Base-by-base conservation (phyloP, 371 early-diverging fungal genomes). In the Phascolomyces articulosus region DNA sequence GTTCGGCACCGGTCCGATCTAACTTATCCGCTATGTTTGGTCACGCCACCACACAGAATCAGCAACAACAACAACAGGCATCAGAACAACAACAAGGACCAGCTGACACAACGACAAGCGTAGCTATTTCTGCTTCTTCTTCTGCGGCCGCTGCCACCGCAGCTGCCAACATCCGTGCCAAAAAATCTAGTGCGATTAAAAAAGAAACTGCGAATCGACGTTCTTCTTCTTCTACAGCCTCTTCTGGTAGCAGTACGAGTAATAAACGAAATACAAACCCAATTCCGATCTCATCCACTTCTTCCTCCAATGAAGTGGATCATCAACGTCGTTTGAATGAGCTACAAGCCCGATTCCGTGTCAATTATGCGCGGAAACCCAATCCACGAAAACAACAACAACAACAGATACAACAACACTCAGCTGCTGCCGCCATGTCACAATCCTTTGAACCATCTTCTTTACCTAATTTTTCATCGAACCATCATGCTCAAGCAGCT, bases 261-360 rank as follows among this genome's bases (percentile, higher is more conserved):
- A 56, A 38, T 18, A 21, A 34, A 48, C 60, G 49, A 18, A 62
- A 57, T 28, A 59, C 68, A 23, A 62, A 64, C 18, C 64, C 51
- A 23, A 24, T 51, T 51, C 51, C 51, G 6, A 51, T 23, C 4
- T 51, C 51, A 20, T 51, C 51, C 10, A 9, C 51, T 51, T 24
- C 26, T 13, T 20, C 51, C 20, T 51, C 51, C 24, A 48, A 47
- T 21, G 47, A 40, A 47, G 28, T 59, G 15, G 73, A 73, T 53
- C 73, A 73, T 58, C 70, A 69, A 55, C 62, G 69, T n/a, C 61
- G 73, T 13, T 63, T 69, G 26, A 69, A 62, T 21, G 73, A 73
- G 55, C 65, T 73, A 11, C 73, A 73, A 59, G 73, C 73, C n/a
- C 27, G 73, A 20, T 75, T 75, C 44, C 61, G 73, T 27, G 70